phyloP scores from a whole-genome alignment of 495 filamentous ascomycete genomes.

The Cladorrhinum samala region DNA sequence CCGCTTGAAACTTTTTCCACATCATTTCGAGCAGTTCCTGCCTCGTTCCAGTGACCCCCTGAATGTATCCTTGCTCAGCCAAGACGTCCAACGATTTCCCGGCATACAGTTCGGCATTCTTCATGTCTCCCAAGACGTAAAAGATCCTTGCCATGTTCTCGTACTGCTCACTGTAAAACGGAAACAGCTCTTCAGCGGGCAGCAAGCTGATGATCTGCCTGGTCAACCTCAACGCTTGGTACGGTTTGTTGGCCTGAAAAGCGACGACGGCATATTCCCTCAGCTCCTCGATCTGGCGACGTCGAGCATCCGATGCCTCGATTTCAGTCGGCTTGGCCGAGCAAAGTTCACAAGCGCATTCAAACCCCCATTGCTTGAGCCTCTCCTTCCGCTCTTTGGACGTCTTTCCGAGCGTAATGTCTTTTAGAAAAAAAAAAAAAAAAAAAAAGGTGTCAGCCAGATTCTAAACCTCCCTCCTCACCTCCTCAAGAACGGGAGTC shows the following conservation, averaged over 20 bases:
- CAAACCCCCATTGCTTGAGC: conserved; percentile 34
- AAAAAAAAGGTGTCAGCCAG: not conserved
- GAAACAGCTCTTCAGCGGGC: conserved; percentile 27
- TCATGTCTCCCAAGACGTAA: conserved; percentile 28
- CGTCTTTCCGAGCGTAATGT: conserved; percentile 28
- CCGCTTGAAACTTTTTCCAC: conserved; percentile 15
- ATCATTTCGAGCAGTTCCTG: conserved; percentile 7
- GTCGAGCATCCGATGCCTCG: conserved; percentile 30
- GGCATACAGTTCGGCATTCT: conserved; percentile 29
- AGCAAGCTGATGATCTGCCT: conserved; percentile 28
- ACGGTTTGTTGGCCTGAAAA: conserved; percentile 23
- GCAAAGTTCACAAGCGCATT: conserved; percentile 36
- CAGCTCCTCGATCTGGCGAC: conserved; percentile 25
- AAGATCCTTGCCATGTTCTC: conserved; percentile 37
- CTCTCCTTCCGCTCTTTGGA: conserved; percentile 19
- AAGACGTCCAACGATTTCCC: conserved; percentile 29
- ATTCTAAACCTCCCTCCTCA: too few species aligned
- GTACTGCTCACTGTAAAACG: conserved; percentile 32
- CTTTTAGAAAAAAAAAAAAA: conserved; percentile 6
- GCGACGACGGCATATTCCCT: conserved; percentile 29
- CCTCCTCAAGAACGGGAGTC: too few species aligned
- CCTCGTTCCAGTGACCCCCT: not conserved
- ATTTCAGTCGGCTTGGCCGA: conserved; percentile 20
- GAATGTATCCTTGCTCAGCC: conserved; percentile 21
- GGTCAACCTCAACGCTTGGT: conserved; percentile 31